Percentiles rank a stretch among this genome's conserved stretches.
These are phyloP conservation scores for Fragaria nilgerrensis DNA, from an alignment of 306 rosid species.

Conservation along the genomic window DNA sequence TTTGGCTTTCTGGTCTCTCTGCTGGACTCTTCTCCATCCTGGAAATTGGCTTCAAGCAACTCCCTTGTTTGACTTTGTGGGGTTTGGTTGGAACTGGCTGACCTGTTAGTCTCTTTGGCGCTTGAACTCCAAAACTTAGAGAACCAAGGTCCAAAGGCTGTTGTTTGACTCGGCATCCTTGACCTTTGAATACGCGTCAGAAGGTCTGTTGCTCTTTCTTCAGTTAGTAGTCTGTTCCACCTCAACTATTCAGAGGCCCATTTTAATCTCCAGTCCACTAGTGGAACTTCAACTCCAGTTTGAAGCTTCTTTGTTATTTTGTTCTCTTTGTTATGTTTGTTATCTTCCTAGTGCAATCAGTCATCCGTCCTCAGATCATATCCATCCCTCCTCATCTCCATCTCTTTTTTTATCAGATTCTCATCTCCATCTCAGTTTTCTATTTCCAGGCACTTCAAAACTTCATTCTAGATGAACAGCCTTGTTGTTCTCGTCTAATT, in stretches of 20 bases:
- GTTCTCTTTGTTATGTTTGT: not conserved
- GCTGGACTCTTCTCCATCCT: not conserved
- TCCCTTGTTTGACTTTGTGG: conserved; percentile 8
- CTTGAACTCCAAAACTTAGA: not conserved
- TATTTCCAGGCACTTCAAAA: not conserved
- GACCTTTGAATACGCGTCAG: conserved; percentile 1
- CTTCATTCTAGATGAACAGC: not conserved
- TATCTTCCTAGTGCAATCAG: not conserved
- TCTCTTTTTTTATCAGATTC: not conserved
- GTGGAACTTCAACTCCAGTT: not conserved
- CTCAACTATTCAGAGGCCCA: not conserved
- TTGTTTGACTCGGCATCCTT: conserved; percentile 10
- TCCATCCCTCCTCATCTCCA: not conserved
- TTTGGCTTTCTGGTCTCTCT: not conserved
- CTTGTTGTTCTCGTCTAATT: not conserved
- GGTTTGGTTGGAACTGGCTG: not conserved
- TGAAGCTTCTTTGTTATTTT: not conserved
- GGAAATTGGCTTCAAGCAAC: not conserved
- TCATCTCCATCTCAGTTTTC: not conserved
- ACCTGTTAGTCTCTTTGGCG: not conserved
- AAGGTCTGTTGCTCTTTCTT: too few relatives aligned
- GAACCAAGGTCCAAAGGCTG: not conserved
- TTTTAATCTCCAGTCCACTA: not conserved
- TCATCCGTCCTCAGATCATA: not conserved
- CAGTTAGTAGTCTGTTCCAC: not conserved